These are phyloP conservation scores for Clathrus columnatus DNA, from an alignment of 768 basidiomycete genomes.

Conservation along the genomic window DNA sequence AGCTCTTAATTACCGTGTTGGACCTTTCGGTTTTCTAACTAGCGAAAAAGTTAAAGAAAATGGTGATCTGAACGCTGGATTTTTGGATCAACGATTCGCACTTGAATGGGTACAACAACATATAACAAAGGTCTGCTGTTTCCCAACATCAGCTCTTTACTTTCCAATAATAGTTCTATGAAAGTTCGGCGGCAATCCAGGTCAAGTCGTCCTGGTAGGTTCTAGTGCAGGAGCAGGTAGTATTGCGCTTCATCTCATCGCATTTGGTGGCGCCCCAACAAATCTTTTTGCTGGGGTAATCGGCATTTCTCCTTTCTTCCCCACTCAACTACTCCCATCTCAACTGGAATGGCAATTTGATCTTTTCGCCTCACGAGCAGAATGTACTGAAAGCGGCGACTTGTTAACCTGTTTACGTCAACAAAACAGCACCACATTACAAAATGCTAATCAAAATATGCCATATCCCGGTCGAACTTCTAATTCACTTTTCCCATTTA, in stretches of 20 bases:
- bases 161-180: not conserved
- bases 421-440: constrained; percentile 25
- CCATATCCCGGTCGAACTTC: constrained; percentile 20
- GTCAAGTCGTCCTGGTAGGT: constrained; percentile 12
- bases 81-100: constrained; percentile 33
- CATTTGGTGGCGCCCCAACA: constrained; percentile 6
- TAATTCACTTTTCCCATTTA: constrained; percentile 24
- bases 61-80: constrained; percentile 19
- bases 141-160: not conserved
- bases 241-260: constrained; percentile 13
- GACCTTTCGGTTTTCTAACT: not conserved
- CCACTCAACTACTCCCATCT: constrained; percentile 2
- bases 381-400: constrained; percentile 59
- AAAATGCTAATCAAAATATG: constrained; percentile 24
- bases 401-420: constrained; percentile 26
- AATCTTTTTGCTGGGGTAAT: constrained; percentile 10
- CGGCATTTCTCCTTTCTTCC: constrained; percentile 11
- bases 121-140: constrained; percentile 26
- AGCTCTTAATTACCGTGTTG: not conserved
- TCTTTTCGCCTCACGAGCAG: constrained; percentile 22
- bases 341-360: constrained; percentile 14
- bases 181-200: constrained; percentile 14
- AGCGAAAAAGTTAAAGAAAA: not conserved
- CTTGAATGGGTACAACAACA: constrained; percentile 34
- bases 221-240: constrained; percentile 13